phyloP scores from a whole-genome alignment of 129 eudicot genomes.

The Artemisia argyi region DNA sequence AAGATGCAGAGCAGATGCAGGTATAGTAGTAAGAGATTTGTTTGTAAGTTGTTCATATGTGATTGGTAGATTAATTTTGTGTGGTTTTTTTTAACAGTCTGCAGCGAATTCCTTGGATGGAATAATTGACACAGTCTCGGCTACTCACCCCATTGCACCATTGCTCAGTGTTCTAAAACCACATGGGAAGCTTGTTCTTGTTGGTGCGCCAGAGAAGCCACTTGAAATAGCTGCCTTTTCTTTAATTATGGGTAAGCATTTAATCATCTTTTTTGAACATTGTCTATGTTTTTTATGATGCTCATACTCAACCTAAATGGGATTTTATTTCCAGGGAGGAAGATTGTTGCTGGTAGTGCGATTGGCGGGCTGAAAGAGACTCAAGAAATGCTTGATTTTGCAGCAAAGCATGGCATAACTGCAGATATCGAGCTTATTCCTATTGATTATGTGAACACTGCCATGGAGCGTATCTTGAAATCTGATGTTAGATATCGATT shows the following conservation, averaged over 20 bases:
- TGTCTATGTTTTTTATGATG: background rate
- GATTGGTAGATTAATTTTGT: background rate
- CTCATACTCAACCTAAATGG: background rate
- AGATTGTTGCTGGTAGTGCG: slow-evolving; percentile 42
- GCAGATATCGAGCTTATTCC: slow-evolving; percentile 48
- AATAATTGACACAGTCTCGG: slow-evolving; percentile 61
- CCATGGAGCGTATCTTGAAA: slow-evolving; percentile 45
- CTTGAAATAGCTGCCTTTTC: slow-evolving; percentile 43
- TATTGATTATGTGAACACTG: slow-evolving; percentile 45
- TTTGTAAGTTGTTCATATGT: background rate
- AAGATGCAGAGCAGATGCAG: slow-evolving; percentile 45
- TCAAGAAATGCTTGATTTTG: slow-evolving; percentile 56
- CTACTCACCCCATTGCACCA: slow-evolving; percentile 46
- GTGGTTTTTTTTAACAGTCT: slow-evolving; percentile 23
- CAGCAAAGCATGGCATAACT: slow-evolving; percentile 43
- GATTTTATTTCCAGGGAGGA: slow-evolving; percentile 33
- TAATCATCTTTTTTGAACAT: background rate
- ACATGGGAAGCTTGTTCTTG: slow-evolving; percentile 54
- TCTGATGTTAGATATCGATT: slow-evolving; percentile 52
- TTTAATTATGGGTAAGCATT: slow-evolving; percentile 35
- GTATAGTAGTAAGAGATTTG: background rate
- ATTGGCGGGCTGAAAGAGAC: slow-evolving; percentile 57
- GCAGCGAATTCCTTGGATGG: slow-evolving; percentile 48
- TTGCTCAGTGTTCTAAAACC: slow-evolving; percentile 43
- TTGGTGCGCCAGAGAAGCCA: slow-evolving; percentile 55